Evolutionary conservation across 169 alveolate species (phyloP).

Genomic region (Eimeria necatrix): DNA sequence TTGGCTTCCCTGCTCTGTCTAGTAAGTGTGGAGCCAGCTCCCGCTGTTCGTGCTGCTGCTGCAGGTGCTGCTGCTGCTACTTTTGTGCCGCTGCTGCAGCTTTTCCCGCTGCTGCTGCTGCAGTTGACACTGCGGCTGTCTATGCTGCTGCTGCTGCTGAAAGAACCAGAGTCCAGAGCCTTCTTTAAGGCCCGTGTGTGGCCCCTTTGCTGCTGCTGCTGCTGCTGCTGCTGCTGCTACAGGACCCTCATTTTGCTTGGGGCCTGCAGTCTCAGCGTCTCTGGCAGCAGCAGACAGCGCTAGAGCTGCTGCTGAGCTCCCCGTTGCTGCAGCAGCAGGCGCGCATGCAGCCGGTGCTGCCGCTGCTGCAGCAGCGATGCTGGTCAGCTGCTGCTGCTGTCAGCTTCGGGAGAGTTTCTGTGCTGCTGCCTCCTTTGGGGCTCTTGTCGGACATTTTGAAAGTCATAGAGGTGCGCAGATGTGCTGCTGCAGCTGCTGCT

Average conservation of each 20-base stretch:
- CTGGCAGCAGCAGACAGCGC: slow-evolving; percentile 43
- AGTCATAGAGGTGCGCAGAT: slow-evolving; percentile 26
- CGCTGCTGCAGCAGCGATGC: slow-evolving; percentile 66
- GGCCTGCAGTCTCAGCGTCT: slow-evolving; percentile 62
- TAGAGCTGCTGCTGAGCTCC: slow-evolving; percentile 55
- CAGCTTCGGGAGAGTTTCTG: slow-evolving; percentile 31
- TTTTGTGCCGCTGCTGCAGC: background rate
- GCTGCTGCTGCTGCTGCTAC: slow-evolving; percentile 58
- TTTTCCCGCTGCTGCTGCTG: slow-evolving; percentile 6
- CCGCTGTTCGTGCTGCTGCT: slow-evolving; percentile 6
- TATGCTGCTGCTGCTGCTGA: slow-evolving; percentile 25
- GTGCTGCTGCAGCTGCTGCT: slow-evolving; percentile 69
- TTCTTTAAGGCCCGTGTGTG: background rate
- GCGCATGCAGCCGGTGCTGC: slow-evolving; percentile 61
- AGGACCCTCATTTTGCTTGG: slow-evolving; percentile 63
- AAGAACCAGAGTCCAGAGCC: no score
- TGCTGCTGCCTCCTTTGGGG: slow-evolving; percentile 64
- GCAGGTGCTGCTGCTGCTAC: slow-evolving; percentile 34
- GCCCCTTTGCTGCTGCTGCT: slow-evolving; percentile 18
- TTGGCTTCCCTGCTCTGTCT: slow-evolving; percentile 43
- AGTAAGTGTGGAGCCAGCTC: slow-evolving; percentile 29
- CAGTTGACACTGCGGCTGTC: background rate
- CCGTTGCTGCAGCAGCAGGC: slow-evolving; percentile 75
- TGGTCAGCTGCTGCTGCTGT: slow-evolving; percentile 41
- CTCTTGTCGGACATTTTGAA: slow-evolving; percentile 34